A percentile compares a stretch with the other conserved stretches of the same genome.
phyloP scores from a whole-genome alignment of 306 rosid genomes.

The Vigna angularis region DNA sequence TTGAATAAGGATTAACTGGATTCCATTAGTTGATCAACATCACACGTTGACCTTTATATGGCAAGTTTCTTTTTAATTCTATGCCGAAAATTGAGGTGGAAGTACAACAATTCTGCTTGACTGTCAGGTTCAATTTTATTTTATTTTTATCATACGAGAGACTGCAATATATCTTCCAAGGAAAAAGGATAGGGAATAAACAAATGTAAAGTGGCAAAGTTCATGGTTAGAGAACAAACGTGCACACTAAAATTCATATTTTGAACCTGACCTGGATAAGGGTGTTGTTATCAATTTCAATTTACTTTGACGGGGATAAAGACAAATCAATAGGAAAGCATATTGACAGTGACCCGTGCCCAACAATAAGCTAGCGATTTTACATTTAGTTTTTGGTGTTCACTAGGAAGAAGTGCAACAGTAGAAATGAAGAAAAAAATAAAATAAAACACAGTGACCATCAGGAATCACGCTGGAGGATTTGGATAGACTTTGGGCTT shows the following conservation, averaged over 20 bases:
- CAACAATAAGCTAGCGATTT: slow-evolving; percentile 20
- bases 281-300: background rate
- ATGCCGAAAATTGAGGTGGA: slow-evolving; percentile 5
- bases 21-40: slow-evolving; percentile 16
- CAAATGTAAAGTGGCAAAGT: background rate
- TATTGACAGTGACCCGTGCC: slow-evolving; percentile 1
- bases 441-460: background rate
- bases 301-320: background rate
- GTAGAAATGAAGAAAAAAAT: background rate
- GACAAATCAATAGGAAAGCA: background rate
- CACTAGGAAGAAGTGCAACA: slow-evolving; percentile 37
- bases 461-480: slow-evolving; percentile 58
- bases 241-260: slow-evolving; percentile 5
- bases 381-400: slow-evolving; percentile 25
- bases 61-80: background rate
- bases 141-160: background rate
- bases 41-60: background rate
- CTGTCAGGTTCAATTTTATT: background rate
- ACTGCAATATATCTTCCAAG: background rate
- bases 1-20: background rate
- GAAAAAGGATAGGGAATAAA: background rate
- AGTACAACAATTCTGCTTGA: background rate
- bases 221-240: background rate
- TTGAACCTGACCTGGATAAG: slow-evolving; percentile 8
- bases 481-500: slow-evolving; percentile 92